Conservation (phyloP, 2,329 filamentous ascomycete genomes). For the Chaetoscypha palmicola region DNA sequence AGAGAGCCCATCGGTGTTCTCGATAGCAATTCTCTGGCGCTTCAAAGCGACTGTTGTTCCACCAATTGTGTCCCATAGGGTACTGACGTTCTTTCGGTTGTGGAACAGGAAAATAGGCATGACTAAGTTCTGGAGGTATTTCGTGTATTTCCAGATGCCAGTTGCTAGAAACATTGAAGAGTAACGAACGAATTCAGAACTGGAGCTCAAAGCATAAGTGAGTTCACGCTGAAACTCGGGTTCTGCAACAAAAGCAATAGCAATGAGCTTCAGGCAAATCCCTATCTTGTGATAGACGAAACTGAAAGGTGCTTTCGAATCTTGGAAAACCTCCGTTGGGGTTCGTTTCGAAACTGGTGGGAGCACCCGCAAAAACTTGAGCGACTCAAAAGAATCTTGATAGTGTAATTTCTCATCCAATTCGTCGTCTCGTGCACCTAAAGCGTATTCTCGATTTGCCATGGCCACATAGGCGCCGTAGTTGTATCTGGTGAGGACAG, state of each 20-base stretch:
- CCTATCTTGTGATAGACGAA: conserved; percentile 37
- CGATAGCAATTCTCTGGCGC: conserved; percentile 40
- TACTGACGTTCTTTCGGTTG: conserved; percentile 40
- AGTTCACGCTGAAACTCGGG: conserved; percentile 46
- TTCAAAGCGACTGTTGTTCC: conserved; percentile 42
- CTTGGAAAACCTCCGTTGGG: conserved; percentile 2
- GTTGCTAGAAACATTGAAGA: conserved; percentile 33
- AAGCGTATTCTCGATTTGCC: conserved; percentile 16
- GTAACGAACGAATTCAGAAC: conserved; percentile 30
- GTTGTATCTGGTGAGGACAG: conserved; percentile 21
- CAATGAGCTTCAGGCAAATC: conserved; percentile 39
- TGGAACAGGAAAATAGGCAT: conserved; percentile 33
- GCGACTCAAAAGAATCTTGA: conserved; percentile 11
- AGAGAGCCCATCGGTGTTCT: conserved; percentile 40
- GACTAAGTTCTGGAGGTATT: conserved; percentile 36
- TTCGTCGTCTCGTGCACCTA: conserved; percentile 13
- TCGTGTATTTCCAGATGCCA: conserved; percentile 43
- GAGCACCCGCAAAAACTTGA: conserved; percentile 11
- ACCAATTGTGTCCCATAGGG: conserved; percentile 41
- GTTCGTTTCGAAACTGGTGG: conserved; percentile 9
- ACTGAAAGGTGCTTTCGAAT: conserved; percentile 19
- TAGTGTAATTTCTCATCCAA: conserved; percentile 8
- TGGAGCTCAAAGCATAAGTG: conserved; percentile 36
- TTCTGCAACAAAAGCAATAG: conserved; percentile 44
- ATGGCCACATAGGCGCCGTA: conserved; percentile 22